phyloP scores from a whole-genome alignment of 1,284 basidiomycete species.

The Melampsora occidentalis region DNA sequence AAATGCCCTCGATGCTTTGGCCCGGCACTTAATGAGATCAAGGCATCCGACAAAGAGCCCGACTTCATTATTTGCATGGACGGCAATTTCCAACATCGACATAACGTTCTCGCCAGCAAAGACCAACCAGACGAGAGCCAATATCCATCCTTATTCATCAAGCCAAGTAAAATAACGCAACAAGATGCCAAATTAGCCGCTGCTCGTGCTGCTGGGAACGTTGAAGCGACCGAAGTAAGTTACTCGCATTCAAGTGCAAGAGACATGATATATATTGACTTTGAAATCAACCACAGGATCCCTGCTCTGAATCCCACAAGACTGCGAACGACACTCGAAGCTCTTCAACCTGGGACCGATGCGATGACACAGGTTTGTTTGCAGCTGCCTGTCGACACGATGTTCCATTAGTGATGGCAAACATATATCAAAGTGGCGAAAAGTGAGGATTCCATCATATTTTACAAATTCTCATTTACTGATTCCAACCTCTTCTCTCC shows the following conservation, averaged over 20 bases:
- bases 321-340: not conserved
- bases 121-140: conserved; percentile 3
- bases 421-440: conserved; percentile 13
- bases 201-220: not conserved
- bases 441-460: not conserved
- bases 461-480: not conserved
- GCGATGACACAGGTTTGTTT: no score
- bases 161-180: not conserved
- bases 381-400: conserved; percentile 9
- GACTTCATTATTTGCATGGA: conserved; percentile 6
- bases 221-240: not conserved
- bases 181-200: not conserved
- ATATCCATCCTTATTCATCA: conserved; percentile 7
- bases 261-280: not conserved
- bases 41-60: not conserved
- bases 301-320: conserved; percentile 16
- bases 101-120: conserved; percentile 1
- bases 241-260: not conserved
- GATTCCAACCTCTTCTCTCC: no score
- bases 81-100: conserved; percentile 8
- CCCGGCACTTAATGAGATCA: not conserved
- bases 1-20: conserved; percentile 1
- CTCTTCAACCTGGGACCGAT: no score
- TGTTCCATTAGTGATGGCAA: conserved; percentile 1
- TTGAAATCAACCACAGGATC: not conserved